Conservation (phyloP, 1,284 basidiomycete species). For the Marasmius tenuissimus region DNA sequence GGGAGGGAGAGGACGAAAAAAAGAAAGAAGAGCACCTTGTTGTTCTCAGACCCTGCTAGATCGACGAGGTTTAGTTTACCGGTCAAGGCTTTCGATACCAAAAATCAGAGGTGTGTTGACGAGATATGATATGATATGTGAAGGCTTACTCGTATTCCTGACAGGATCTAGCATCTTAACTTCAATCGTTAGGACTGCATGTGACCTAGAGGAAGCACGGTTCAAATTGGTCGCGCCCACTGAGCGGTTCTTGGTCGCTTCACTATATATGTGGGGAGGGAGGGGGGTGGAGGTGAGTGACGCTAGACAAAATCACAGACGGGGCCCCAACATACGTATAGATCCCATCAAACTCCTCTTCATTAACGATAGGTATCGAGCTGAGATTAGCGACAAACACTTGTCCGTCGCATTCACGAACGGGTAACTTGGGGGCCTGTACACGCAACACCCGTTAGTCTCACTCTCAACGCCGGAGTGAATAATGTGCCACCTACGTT, state of each 20-base stretch:
- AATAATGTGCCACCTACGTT: conserved; percentile 44
- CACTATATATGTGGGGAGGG: conserved; percentile 36
- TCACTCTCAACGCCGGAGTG: not conserved
- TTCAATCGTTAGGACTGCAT: conserved; percentile 77
- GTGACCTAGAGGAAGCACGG: conserved; percentile 76
- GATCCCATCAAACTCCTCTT: conserved; percentile 61
- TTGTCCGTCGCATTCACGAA: conserved; percentile 70
- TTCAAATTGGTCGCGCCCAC: conserved; percentile 84
- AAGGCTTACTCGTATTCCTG: conserved; percentile 46
- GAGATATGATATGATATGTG: not conserved
- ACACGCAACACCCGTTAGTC: conserved; percentile 2
- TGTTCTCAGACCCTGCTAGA: conserved; percentile 86
- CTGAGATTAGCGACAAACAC: conserved; percentile 80
- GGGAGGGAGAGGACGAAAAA: not conserved
- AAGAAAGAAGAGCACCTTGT: conserved; percentile 50
- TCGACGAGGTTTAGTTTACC: conserved; percentile 86
- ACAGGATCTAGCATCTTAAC: conserved; percentile 50
- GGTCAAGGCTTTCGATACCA: conserved; percentile 40
- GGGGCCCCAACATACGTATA: conserved; percentile 72
- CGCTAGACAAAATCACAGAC: too few relatives aligned
- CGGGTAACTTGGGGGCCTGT: conserved; percentile 77
- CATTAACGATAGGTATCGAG: conserved; percentile 45
- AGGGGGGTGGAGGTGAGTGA: not conserved
- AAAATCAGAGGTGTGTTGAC: not conserved
- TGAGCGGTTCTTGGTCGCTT: conserved; percentile 72